These are phyloP conservation scores for Xylariales sp. DNA, from an alignment of 2,329 filamentous ascomycete species.

Conservation along the genomic window DNA sequence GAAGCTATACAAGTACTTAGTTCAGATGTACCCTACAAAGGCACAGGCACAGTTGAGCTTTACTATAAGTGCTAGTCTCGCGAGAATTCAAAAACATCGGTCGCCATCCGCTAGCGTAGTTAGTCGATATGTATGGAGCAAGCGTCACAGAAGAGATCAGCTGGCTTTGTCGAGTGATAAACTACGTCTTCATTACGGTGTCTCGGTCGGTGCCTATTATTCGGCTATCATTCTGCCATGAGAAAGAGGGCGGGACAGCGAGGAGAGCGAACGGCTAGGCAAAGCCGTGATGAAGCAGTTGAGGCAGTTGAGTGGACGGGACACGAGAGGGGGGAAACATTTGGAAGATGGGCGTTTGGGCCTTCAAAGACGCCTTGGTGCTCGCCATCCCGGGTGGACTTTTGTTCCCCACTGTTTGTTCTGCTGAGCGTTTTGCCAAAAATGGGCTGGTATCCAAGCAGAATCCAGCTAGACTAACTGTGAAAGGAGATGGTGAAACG, in stretches of 20 bases:
- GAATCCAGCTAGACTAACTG: conserved; percentile 20
- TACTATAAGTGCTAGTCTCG: not conserved
- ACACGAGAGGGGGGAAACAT: conserved; percentile 6
- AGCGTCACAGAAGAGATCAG: conserved; percentile 28
- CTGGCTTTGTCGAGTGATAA: conserved; percentile 6
- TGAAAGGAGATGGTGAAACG: conserved; percentile 36
- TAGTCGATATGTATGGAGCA: conserved; percentile 1
- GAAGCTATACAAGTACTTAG: not conserved
- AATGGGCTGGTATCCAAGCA: conserved; percentile 16
- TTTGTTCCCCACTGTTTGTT: conserved; percentile 16
- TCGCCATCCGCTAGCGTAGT: no score
- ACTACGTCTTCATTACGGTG: conserved; percentile 17
- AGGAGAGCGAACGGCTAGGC: conserved; percentile 15
- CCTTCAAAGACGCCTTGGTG: conserved; percentile 3
- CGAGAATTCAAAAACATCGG: not conserved
- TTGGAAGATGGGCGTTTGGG: conserved; percentile 16
- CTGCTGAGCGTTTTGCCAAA: conserved; percentile 22
- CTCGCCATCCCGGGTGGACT: not conserved
- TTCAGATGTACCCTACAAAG: not conserved
- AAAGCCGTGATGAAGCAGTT: conserved; percentile 11
- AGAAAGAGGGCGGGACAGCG: conserved; percentile 1
- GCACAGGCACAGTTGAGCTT: not conserved
- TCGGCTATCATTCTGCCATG: not conserved
- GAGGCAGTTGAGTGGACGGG: conserved; percentile 20
- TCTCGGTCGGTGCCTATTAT: conserved; percentile 11